Percentiles rank a stretch among this genome's conserved stretches.
These are phyloP conservation scores for Rhodotorula toruloides DNA, from an alignment of 768 basidiomycete species.

Conservation along the genomic window DNA sequence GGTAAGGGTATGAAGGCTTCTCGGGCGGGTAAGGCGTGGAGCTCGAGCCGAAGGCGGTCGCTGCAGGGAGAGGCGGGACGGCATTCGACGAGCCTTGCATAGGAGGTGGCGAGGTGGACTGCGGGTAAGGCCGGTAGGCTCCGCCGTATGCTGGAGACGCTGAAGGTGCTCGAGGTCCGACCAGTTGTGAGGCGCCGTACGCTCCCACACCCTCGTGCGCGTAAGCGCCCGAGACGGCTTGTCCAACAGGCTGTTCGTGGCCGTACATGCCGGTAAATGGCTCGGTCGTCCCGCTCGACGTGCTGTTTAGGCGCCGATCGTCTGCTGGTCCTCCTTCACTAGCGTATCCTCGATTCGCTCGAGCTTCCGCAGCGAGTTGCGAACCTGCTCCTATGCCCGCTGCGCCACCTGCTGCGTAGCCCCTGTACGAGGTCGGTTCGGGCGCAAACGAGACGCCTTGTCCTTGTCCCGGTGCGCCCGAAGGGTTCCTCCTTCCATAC, in stretches of 20 bases:
- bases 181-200: neutral
- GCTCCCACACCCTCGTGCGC: neutral
- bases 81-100: neutral
- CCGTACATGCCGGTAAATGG: conserved; percentile 20
- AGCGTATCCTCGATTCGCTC: conserved; percentile 19
- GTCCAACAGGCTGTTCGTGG: neutral
- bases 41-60: neutral
- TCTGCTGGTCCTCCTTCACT: neutral
- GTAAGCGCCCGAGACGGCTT: neutral
- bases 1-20: neutral
- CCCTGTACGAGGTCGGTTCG: neutral
- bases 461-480: conserved; percentile 1
- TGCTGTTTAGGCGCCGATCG: neutral
- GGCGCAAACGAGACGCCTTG: conserved; percentile 7
- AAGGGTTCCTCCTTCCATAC: conserved; percentile 26
- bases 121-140: conserved; percentile 24
- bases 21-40: neutral
- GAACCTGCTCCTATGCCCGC: conserved; percentile 11
- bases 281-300: conserved; percentile 1
- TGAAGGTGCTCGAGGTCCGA: neutral
- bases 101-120: neutral
- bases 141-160: conserved; percentile 7
- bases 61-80: neutral
- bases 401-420: neutral
- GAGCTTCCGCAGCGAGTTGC: conserved; percentile 15